A percentile compares a stretch with the other conserved stretches of the same genome.
Conservation (phyloP, 2,329 filamentous ascomycete species). For the Trichoderma citrinoviride region DNA sequence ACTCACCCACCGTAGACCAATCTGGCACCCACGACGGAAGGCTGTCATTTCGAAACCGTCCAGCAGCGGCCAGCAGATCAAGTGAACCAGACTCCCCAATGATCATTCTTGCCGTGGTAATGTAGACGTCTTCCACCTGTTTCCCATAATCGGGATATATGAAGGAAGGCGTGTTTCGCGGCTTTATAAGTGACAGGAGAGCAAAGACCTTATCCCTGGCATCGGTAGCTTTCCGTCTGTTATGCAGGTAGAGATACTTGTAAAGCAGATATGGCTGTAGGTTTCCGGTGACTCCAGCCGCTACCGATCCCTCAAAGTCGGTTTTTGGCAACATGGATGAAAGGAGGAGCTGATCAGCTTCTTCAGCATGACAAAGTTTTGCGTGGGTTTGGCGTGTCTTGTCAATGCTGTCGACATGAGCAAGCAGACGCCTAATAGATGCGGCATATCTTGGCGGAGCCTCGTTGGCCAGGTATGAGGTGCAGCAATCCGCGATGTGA, state of each 20-base stretch:
- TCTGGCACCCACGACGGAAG: not conserved
- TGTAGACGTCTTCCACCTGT: not conserved
- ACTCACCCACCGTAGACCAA: not conserved
- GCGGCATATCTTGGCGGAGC: not conserved
- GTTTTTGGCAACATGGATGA: not conserved
- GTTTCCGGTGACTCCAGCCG: not conserved
- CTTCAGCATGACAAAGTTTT: not conserved
- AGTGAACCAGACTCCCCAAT: not conserved
- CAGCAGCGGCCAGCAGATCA: not conserved
- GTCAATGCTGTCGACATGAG: not conserved
- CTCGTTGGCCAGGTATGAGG: not conserved
- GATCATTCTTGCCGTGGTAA: not conserved
- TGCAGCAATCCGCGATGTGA: not conserved
- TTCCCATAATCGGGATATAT: slow-evolving; percentile 3
- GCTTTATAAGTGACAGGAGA: not conserved
- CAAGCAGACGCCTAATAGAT: not conserved
- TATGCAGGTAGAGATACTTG: slow-evolving; percentile 1
- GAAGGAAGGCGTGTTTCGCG: not conserved
- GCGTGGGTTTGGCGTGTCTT: not conserved
- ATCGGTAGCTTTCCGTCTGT: slow-evolving; percentile 1
- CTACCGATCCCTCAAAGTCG: not conserved
- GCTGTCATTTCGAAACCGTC: not conserved
- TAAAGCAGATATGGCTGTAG: not conserved
- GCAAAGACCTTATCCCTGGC: slow-evolving; percentile 3
- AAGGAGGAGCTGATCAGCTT: not conserved